Evolutionary conservation across 768 basidiomycete species (phyloP), one percentile per base, ranked within the genome.

Genomic region (Glaciozyma antarctica): DNA sequence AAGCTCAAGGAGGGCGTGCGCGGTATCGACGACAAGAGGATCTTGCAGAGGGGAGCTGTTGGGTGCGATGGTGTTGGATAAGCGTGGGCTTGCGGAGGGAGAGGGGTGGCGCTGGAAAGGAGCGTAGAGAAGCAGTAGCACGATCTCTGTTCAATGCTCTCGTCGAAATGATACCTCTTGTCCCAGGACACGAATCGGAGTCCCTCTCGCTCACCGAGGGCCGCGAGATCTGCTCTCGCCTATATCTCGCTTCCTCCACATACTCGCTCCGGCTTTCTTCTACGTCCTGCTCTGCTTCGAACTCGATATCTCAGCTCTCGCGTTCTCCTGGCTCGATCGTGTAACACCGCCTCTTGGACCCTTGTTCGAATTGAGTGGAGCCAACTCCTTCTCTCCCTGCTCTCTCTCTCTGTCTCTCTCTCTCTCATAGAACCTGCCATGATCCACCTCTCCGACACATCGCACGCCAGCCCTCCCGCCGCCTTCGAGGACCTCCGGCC

Each of bases 21-120:
- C 34, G 61, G 49, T 2, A 22, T 32, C 2, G 32, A 60, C 13
- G 61, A 62, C 30, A 62, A 56, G 54, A 30, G 55, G 8, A 28
- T 38, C 19, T 17, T 28, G 22, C n/a, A 24, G 3, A 28, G 55
- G 24, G 58, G 58, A 8, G n/a, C 38, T n/a, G 58, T 60, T 47
- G 58, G 58, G 5, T 30, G 58, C 44, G 58, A 60, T 38, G 58
- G 58, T 26, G 58, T 60, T 38, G 58, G 58, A 21, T 60, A 38
- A n/a, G 10, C 24, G 41, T 57, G 43, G 24, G 30, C n/a, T 57
- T 32, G 32, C 5, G 32, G 28, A 26, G 55, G n/a, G 34, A 19
- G 44, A 17, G 22, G 44, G 13, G 4, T n/a, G 22, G 38, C 26
- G 51, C 30, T 19, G 17, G 7, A 16, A 24, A 26, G 51, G 24